phyloP scores from a whole-genome alignment of 1,139 yeast genomes.

The Saccharomycopsis phalli region DNA sequence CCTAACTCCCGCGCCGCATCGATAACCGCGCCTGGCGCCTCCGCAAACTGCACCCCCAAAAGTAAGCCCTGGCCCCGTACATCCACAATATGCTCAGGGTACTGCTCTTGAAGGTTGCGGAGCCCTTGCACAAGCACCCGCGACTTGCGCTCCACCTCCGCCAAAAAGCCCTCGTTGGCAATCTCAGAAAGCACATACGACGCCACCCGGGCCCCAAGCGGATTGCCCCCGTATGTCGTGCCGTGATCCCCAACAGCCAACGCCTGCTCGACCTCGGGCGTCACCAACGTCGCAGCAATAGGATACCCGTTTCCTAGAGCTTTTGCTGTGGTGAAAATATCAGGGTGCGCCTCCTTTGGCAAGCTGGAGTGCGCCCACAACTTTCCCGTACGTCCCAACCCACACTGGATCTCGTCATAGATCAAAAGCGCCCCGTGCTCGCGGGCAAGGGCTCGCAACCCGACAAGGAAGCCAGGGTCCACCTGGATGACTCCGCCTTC shows the following conservation, averaged over 20 bases:
- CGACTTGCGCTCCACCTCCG: constrained; percentile 50
- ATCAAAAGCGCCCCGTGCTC: constrained; percentile 69
- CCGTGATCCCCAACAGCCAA: constrained; percentile 93
- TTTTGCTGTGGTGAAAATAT: constrained; percentile 87
- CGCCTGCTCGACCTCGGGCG: constrained; percentile 63
- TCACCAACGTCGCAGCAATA: constrained; percentile 85
- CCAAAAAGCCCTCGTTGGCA: constrained; percentile 50
- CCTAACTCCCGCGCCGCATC: constrained; percentile 70
- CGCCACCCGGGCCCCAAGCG: constrained; percentile 80
- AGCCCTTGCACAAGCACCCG: constrained; percentile 45
- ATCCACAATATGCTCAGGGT: constrained; percentile 42
- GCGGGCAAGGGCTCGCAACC: constrained; percentile 59
- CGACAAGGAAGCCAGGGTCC: constrained; percentile 51
- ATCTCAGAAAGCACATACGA: constrained; percentile 63
- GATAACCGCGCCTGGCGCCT: constrained; percentile 60
- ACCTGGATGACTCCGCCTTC: constrained; percentile 89
- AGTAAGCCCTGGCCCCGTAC: constrained; percentile 85
- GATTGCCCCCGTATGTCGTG: constrained; percentile 96
- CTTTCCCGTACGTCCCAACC: constrained; percentile 85
- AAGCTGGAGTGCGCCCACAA: constrained; percentile 85
- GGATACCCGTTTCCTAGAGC: constrained; percentile 98
- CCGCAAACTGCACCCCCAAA: constrained; percentile 68
- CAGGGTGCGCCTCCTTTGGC: constrained; percentile 81
- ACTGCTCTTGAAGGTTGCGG: constrained; percentile 36
- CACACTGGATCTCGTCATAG: constrained; percentile 95